Percentiles rank a stretch among this genome's conserved stretches.
Evolutionary conservation across 352 stramenopile species (phyloP).

Genomic region (Proteromonas lacertae): DNA sequence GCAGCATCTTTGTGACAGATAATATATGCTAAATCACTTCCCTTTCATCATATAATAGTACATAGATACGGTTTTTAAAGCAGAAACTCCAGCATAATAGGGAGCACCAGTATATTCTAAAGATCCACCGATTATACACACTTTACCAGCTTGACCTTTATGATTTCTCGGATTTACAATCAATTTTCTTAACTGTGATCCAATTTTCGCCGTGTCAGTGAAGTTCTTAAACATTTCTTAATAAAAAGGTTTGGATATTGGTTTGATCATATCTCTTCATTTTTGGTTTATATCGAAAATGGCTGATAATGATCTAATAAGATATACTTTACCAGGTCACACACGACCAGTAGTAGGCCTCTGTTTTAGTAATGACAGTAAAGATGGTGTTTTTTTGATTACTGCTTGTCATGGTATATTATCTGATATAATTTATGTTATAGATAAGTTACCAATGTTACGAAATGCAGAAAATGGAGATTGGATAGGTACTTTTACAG

Average conservation of each 20-base stretch:
- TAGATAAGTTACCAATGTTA: constrained; percentile 1
- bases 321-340: too few relatives aligned
- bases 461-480: constrained; percentile 15
- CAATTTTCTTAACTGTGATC: too few relatives aligned
- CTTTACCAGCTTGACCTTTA: not conserved
- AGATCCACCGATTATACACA: not conserved
- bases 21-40: not conserved
- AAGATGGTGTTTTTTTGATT: too few relatives aligned
- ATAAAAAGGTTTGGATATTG: too few relatives aligned
- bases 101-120: not conserved
- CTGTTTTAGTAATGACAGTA: too few relatives aligned
- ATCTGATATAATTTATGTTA: not conserved
- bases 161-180: too few relatives aligned
- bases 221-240: too few relatives aligned
- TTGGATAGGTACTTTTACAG: constrained; percentile 85
- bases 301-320: too few relatives aligned
- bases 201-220: too few relatives aligned
- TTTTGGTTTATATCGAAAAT: too few relatives aligned
- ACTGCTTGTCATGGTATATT: not conserved
- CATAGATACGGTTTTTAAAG: not conserved
- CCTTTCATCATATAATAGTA: too few relatives aligned
- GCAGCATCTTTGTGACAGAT: not conserved
- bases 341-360: too few relatives aligned
- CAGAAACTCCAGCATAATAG: not conserved
- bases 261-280: not conserved